These are phyloP conservation scores for Trichoderma parareesei DNA, from an alignment of 495 filamentous ascomycete species.

Conservation along the genomic window DNA sequence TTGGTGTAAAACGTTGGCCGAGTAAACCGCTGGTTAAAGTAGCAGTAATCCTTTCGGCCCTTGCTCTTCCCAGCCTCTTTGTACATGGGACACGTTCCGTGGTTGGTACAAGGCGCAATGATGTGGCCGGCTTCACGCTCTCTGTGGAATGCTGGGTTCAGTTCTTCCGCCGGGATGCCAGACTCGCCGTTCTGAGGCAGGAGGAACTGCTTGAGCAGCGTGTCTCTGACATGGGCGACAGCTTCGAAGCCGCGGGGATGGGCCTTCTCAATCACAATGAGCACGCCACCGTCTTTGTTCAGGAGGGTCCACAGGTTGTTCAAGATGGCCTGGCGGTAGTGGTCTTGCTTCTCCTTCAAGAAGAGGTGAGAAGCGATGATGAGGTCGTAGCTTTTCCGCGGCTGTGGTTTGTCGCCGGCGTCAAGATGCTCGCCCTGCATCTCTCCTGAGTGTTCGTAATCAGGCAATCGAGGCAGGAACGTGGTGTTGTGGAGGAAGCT, in stretches of 20 bases:
- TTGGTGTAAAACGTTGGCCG: conserved; percentile 75
- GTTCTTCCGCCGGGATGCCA: conserved; percentile 28
- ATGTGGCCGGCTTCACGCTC: conserved; percentile 72
- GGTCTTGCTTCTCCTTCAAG: conserved; percentile 61
- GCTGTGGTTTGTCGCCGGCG: conserved; percentile 30
- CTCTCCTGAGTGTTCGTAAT: conserved; percentile 59
- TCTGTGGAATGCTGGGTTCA: conserved; percentile 20
- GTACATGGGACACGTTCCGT: conserved; percentile 84
- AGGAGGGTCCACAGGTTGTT: conserved; percentile 86
- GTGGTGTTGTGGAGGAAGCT: conserved; percentile 77
- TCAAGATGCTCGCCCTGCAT: conserved; percentile 35
- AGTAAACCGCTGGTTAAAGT: conserved; percentile 82
- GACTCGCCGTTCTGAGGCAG: conserved; percentile 40
- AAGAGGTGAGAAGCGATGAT: conserved; percentile 83
- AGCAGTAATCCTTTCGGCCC: conserved; percentile 82
- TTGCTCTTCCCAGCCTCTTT: conserved; percentile 52
- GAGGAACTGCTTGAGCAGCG: conserved; percentile 69
- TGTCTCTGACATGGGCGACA: conserved; percentile 71
- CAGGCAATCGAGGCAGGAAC: conserved; percentile 88
- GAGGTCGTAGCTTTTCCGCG: conserved; percentile 76
- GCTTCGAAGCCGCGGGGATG: conserved; percentile 87
- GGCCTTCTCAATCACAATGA: conserved; percentile 88
- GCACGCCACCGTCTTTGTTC: conserved; percentile 73
- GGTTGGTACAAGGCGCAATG: conserved; percentile 92
- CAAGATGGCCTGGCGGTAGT: conserved; percentile 63